Evolutionary conservation across 2,329 filamentous ascomycete genomes (phyloP), one percentile per base, ranked within the genome.

Genomic region (Mycosphaerella sp.): DNA sequence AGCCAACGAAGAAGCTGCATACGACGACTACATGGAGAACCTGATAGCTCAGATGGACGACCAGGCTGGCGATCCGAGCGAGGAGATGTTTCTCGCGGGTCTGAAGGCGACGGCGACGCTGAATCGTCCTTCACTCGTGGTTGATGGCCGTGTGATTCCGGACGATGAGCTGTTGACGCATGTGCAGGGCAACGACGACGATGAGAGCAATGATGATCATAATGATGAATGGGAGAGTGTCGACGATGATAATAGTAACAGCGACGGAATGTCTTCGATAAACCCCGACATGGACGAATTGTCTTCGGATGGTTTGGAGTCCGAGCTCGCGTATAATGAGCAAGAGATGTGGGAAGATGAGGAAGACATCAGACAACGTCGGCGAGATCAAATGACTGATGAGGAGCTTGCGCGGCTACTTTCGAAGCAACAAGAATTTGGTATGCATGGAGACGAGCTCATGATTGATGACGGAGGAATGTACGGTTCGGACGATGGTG

Each of bases 21-120:
- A 67, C 40, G 60, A 80, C 1, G 87, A 91, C 64, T 90, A 90
- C 62, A 84, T 89, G 64, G 78, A 80, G 42, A 88, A 89, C 57
- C 76, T 87, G 63, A 71, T 70, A 14, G 75, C 63, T 14, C 62
- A 66, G 51, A 48, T 65, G 23, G 62, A 68, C 4, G 63, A 58
- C 26, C 59, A 59, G 45, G 63, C 62, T 23, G 59, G 53, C 14
- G 42, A 42, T 26, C 48, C 62, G 14, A 54, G 53, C 4, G 54
- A 58, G 10, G 45, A 52, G 8, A 38, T 40, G 3, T 29, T 56
- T 26, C 12, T 58, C n/a, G 56, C 52, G 4, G 39, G 42, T 10
- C 42, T 58, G 14, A 53, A 52, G 23, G 41, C 52, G 2, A 46
- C 54, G 51, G 39, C 57, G 26, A 53, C 55, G n/a, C 11, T 61